Evolutionary conservation across 169 alveolate species (phyloP).

Genomic region (Hepatocystis sp.): DNA sequence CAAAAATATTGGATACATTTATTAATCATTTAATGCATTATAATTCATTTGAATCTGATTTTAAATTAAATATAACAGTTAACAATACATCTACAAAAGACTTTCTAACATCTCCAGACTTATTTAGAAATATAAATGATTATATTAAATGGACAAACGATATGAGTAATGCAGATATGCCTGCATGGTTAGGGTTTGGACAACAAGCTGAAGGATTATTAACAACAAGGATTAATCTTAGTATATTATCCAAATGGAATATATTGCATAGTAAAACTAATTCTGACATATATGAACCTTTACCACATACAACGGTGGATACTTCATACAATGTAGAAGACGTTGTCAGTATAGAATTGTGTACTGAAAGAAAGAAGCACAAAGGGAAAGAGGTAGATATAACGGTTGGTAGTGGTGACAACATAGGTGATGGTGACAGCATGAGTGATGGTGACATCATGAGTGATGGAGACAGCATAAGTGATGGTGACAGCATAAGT

Average conservation of each 20-base stretch:
- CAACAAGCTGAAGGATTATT: constrained; percentile 76
- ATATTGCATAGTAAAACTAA: constrained; percentile 55
- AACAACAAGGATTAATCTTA: constrained; percentile 59
- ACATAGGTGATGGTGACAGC: neutral
- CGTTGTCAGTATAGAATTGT: neutral
- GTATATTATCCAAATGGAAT: constrained; percentile 68
- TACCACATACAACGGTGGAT: constrained; percentile 27
- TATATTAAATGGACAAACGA: constrained; percentile 64
- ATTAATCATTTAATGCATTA: constrained; percentile 91
- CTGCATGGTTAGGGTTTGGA: constrained; percentile 77
- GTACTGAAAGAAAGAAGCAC: neutral
- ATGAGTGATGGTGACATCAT: too few relatives aligned
- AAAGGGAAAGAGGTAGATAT: neutral
- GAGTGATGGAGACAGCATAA: too few relatives aligned
- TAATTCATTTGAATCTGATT: constrained; percentile 88
- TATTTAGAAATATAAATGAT: constrained; percentile 67
- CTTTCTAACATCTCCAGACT: constrained; percentile 65
- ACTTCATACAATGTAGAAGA: neutral
- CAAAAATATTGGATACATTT: constrained; percentile 91
- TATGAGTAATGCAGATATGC: constrained; percentile 73
- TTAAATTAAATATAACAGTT: constrained; percentile 74
- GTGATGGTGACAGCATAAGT: too few relatives aligned
- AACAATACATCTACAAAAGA: constrained; percentile 73
- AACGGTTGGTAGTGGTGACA: neutral
- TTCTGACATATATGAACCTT: constrained; percentile 64